Evolutionary conservation across 768 basidiomycete species (phyloP), one percentile per base, ranked within the genome.

Genomic region (Crucibulum laeve): DNA sequence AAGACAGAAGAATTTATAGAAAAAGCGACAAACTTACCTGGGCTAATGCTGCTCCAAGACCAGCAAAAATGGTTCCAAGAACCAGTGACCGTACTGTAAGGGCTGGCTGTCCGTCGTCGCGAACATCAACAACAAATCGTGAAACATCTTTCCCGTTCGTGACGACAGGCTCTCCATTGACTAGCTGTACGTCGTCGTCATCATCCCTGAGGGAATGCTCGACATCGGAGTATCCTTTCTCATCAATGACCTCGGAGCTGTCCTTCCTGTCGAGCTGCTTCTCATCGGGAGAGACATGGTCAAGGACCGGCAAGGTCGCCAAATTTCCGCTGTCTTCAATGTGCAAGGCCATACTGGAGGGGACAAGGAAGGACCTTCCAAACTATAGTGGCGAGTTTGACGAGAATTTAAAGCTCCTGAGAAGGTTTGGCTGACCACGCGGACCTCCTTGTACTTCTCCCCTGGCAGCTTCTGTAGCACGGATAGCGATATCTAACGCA

Each of bases 41-140:
- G 43, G 62, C 64, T 32, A 83, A 60, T 5, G 77, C 71, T n/a
- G 81, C 78, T 5, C 78, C 78, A 19, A 82, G 62, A 8, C 73
- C 79, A 17, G 79, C 77, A 49, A 80, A 67, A 0, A 76, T 45
- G 0, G 80, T 80, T 3, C 79, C 80, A n/a, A 82, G 53, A 24
- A 74, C 52, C 11, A 78, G 48, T 3, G 80, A 81, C 19, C 80
- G 66, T 51, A 82, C 73, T 0, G 79, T 81, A 21, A 81, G 53
- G 1, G 80, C 69, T 14, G 65, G 60, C 40, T 80, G 80, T 10
- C 69, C 75, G 51, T 81, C 79, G 56, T 83, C 81, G 19, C 78
- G 68, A 17, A 73, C 34, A 52, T 80, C 79, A 45, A 81, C 67
- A n/a, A 74, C 70, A 48, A 70, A 78, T 23, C 64, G 65, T 1